Evolutionary conservation across 805 yeast genomes (phyloP), one percentile per base, ranked within the genome.

Genomic region (Wickerhamiella bombiphila): DNA sequence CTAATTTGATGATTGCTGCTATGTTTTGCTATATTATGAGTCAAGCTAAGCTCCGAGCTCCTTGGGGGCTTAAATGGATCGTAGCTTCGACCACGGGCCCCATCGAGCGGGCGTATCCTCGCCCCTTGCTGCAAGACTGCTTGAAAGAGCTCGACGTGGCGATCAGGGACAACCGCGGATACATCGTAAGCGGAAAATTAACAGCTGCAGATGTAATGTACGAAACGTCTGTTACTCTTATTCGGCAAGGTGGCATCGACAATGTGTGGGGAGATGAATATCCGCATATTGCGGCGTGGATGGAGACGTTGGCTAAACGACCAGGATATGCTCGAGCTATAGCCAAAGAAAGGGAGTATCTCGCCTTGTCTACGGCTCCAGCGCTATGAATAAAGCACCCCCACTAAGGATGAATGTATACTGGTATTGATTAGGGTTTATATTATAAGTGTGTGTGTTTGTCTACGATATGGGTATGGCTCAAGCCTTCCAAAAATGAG

Each of bases 191-290:
- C 31, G 68, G 68, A 44, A 70, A 66, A 38, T 48, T 73, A 33
- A 59, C 72, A 17, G 63, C 72, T 47, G 79, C 78, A 5, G 85
- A 76, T 53, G 64, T 76, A 38, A 61, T 73, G 37, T 42, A 35
- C 36, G 22, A 29, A 15, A 20, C 9, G 24, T 21, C 26, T 6
- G 24, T 40, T 24, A 11, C 26, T 17, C 28, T 35, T 32, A 20
- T 35, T 26, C 25, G 25, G 9, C 29, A 20, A 37, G 39, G 40
- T 35, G 39, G 39, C 41, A 24, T 36, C 15, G 20, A 13, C 15
- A 22, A 42, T 25, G 16, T 44, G 21, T n/a, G n/a, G n/a, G 31
- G 32, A 13, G 24, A 24, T 11, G 22, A 39, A 32, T 47, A 41
- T 39, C 50, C 50, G n/a, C 40, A 32, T 3, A 13, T 50, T 15